These are phyloP conservation scores for Emmonsiellopsis sp. DNA, from an alignment of 2,329 filamentous ascomycete species.

Conservation along the genomic window DNA sequence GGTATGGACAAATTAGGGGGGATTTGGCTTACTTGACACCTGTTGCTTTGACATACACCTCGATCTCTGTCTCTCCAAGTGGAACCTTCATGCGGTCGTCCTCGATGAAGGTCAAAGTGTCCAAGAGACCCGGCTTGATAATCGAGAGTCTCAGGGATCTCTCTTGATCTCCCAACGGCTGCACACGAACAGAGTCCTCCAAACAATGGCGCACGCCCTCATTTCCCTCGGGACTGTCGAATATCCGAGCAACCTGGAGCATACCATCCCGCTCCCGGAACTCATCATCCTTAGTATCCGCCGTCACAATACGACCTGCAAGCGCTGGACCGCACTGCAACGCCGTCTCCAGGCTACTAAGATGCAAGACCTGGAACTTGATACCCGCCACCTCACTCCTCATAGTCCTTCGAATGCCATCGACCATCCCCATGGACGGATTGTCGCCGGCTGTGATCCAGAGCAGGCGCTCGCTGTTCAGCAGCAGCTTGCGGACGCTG, in stretches of 20 bases:
- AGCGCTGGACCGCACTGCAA: neutral
- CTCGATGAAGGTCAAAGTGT: slow-evolving; percentile 20
- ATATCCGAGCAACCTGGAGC: slow-evolving; percentile 14
- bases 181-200: neutral
- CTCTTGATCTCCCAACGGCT: slow-evolving; percentile 17
- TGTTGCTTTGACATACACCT: slow-evolving; percentile 14
- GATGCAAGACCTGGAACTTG: slow-evolving; percentile 2
- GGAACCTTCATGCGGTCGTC: slow-evolving; percentile 9
- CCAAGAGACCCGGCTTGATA: slow-evolving; percentile 13
- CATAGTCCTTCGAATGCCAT: neutral
- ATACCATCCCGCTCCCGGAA: slow-evolving; percentile 16
- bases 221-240: slow-evolving; percentile 15
- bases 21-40: slow-evolving; percentile 12
- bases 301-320: neutral
- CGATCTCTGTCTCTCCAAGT: slow-evolving; percentile 15
- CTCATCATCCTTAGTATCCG: slow-evolving; percentile 8
- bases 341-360: neutral
- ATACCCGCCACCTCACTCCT: neutral
- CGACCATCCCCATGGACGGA: neutral
- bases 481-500: neutral
- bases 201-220: slow-evolving; percentile 14
- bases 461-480: neutral
- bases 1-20: neutral
- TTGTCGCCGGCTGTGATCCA: neutral
- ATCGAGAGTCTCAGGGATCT: slow-evolving; percentile 16